Evolutionary conservation across 345 rosid species (phyloP).

Genomic region (Pugionium cornutum): DNA sequence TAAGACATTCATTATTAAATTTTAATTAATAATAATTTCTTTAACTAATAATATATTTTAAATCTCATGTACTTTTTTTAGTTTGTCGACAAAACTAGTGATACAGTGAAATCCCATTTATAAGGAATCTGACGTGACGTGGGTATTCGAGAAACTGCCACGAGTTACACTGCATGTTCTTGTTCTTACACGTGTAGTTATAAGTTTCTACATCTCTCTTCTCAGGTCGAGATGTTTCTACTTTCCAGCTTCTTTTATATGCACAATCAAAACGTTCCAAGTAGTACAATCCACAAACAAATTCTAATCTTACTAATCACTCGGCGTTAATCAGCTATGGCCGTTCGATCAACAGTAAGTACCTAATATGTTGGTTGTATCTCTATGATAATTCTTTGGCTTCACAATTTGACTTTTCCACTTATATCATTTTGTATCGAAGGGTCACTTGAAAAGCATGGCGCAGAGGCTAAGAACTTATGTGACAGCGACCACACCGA

Average conservation of each 20-base stretch:
- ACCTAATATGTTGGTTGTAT: not conserved
- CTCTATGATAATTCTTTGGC: too few species aligned
- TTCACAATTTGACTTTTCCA: not conserved
- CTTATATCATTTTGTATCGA: not conserved
- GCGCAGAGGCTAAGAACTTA: conserved; percentile 37
- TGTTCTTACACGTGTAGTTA: conserved; percentile 35
- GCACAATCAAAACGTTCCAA: conserved; percentile 19
- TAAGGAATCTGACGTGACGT: conserved; percentile 35
- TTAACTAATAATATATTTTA: too few species aligned
- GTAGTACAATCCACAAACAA: not conserved
- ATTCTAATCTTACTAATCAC: too few species aligned
- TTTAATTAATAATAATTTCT: too few species aligned
- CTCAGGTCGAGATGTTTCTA: conserved; percentile 49
- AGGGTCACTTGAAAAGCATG: conserved; percentile 53
- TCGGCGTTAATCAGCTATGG: conserved; percentile 29
- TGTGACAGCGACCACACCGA: conserved; percentile 43
- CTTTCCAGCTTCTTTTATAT: conserved; percentile 3
- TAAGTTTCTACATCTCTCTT: conserved; percentile 21
- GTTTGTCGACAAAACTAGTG: not conserved
- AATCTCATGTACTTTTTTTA: too few species aligned
- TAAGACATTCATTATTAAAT: too few species aligned
- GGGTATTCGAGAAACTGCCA: conserved; percentile 55
- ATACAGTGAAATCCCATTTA: not conserved
- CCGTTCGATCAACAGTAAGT: conserved; percentile 48
- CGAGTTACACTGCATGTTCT: conserved; percentile 20